Evolutionary conservation across 2,329 filamentous ascomycete genomes (phyloP).

Genomic region (Pyrenochaeta sp.): DNA sequence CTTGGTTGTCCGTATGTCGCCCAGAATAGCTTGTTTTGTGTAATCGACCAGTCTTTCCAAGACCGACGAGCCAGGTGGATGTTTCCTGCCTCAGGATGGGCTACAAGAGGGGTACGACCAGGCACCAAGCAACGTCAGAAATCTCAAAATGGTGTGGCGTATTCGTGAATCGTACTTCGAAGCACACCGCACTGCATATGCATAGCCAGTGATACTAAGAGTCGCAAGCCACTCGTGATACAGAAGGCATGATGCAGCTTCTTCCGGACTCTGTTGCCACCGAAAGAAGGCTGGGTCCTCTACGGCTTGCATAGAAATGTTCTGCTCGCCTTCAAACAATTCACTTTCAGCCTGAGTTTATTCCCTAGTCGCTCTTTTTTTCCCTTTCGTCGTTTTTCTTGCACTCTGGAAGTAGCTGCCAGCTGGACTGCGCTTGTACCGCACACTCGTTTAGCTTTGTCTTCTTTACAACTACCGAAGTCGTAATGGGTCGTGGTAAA

Average conservation of each 20-base stretch:
- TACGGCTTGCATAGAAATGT: slow-evolving; percentile 11
- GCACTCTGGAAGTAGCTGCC: slow-evolving; percentile 37
- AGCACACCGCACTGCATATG: slow-evolving; percentile 10
- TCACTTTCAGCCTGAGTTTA: slow-evolving; percentile 15
- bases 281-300: slow-evolving; percentile 7
- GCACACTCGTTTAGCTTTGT: slow-evolving; percentile 13
- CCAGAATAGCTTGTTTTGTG: neutral
- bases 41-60: neutral
- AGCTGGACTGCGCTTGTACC: slow-evolving; percentile 30
- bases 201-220: slow-evolving; percentile 9
- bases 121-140: neutral
- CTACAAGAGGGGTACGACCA: slow-evolving; percentile 1
- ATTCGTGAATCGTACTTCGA: slow-evolving; percentile 7
- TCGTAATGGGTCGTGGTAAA: slow-evolving; percentile 26
- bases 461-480: neutral
- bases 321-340: neutral
- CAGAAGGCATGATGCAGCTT: slow-evolving; percentile 6
- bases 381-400: slow-evolving; percentile 17
- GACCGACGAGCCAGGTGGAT: neutral
- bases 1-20: neutral
- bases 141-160: slow-evolving; percentile 1
- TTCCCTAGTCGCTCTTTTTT: slow-evolving; percentile 13
- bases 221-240: slow-evolving; percentile 7
- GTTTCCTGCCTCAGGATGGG: neutral
- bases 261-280: slow-evolving; percentile 15